Evolutionary conservation across 1,284 basidiomycete species (phyloP), one percentile per base, ranked within the genome.

Genomic region (Gastroboletus turbinatus): DNA sequence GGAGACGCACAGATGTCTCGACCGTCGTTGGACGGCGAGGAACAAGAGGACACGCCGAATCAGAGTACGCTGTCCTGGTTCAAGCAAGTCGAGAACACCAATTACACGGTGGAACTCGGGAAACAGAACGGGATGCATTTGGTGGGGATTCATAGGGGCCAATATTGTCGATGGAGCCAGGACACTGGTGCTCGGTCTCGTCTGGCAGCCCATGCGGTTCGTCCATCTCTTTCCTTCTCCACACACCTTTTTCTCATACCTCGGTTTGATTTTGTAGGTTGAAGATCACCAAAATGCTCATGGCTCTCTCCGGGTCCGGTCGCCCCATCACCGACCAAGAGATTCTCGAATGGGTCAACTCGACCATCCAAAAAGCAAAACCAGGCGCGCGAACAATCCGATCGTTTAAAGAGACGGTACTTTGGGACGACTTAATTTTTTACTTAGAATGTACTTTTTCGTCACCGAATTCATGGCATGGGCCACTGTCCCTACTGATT

Each of bases 11-110:
- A 75, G 48, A 63, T 66, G 17, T 58, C 61, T 10, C 65, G 73
- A 39, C 71, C 73, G 44, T 75, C 77, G 27, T 75, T 65, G 33
- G 69, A 67, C 13, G 76, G 81, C 4, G 88, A 79, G 25, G 89
- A 90, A 42, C 88, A 87, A 58, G 88, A 82, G 54, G 89, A 91
- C 47, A 88, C 82, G 8, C 88, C 87, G 10, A 88, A 85, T 63
- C 90, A 90, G 68, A 89, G 88, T 68, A 90, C 87, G 53, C 79
- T 99, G 23, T 95, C 94, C 36, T 82, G 94, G 53, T 99, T 98
- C 83, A 99, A 99, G 80, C 88, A 88, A 44, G 95, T 99, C 35
- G 97, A 99, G 76, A 99, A 99, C 76, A 98, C 94, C 52, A 99
- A 99, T 73, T 99, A 99, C 67, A 87, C 80, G 5, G 90, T 98